These are phyloP conservation scores for Neurospora sp. DNA, from an alignment of 495 filamentous ascomycete genomes.

Conservation along the genomic window DNA sequence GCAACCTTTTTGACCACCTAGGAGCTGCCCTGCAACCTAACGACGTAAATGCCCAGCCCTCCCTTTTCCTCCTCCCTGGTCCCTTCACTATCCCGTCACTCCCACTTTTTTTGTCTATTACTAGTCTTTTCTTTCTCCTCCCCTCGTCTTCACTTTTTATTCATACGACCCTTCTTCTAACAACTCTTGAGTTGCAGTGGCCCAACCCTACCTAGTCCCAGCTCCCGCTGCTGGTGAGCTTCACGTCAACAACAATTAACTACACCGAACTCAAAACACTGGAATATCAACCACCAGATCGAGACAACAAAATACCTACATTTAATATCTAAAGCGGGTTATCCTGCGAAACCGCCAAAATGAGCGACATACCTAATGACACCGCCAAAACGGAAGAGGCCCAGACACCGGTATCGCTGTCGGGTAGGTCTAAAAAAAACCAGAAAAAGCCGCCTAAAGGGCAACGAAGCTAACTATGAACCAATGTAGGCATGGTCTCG, in stretches of 20 bases:
- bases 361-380: constrained; percentile 3
- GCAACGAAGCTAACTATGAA: not conserved
- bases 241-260: not conserved
- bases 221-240: not conserved
- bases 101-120: not conserved
- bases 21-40: not conserved
- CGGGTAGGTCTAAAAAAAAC: constrained; percentile 13
- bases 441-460: not conserved
- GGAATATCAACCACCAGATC: not conserved
- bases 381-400: not conserved
- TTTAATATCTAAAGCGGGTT: constrained; percentile 4
- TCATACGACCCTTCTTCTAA: not conserved
- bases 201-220: not conserved
- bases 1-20: not conserved
- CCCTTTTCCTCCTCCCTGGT: not conserved
- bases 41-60: not conserved
- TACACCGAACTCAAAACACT: not conserved
- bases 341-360: constrained; percentile 13
- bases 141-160: not conserved
- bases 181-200: not conserved
- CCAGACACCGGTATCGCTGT: constrained; percentile 12
- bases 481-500: constrained; percentile 43
- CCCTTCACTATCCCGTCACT: not conserved
- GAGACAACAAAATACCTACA: not conserved
- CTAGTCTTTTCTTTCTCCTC: not conserved